Base-by-base conservation (phyloP, 371 early-diverging fungal species). In the Mortierella sp. region DNA sequence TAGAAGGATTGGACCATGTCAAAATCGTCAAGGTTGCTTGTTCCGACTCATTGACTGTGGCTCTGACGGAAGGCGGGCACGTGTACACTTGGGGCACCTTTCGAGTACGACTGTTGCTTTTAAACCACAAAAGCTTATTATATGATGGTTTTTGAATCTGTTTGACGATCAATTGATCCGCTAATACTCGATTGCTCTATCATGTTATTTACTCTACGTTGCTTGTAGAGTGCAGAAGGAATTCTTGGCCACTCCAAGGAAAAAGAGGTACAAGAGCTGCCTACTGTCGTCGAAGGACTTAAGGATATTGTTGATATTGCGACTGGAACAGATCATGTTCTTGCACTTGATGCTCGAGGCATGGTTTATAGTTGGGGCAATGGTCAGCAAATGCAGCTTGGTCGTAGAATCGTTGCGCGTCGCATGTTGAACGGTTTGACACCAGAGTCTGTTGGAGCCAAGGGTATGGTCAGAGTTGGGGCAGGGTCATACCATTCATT, bases 11-110 rank as follows among this genome's bases (percentile, higher is more conserved):
- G 66, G 95, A 95, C 40, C 85, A 81, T 31, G 89, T 92, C 35
- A 86, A 89, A 37, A 84, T 98, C 53, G 92, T 95, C 35, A 90
- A 95, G 66, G 93, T 98, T 10, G 95, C 92, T 19, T 96, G 96
- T 83, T 99, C 99, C 34, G 99, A 98, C 68, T 97, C 96, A 0
- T 86, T 96, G 22, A 92, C 98, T 1, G 94, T 95, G 34, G 97
- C 95, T n/a, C 79, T 99, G 61, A 91, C 95, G 0, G 89, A 89
- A 1, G 87, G 91, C 6, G 99, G 99, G 12, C 69, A 87, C 63
- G 91, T 99, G 5, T 99, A 95, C 80, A 89, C 92, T 49, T 99
- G 99, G 96, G 99, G 99, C 43, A 97, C 99, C 8, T 99, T 96
- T 86, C 85, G 91, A 89, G 96, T 84, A 88, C 60, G 84, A 5